Percentiles rank a stretch among this genome's conserved stretches.
Evolutionary conservation across 768 basidiomycete species (phyloP).

Genomic region (Ramaria rubella): DNA sequence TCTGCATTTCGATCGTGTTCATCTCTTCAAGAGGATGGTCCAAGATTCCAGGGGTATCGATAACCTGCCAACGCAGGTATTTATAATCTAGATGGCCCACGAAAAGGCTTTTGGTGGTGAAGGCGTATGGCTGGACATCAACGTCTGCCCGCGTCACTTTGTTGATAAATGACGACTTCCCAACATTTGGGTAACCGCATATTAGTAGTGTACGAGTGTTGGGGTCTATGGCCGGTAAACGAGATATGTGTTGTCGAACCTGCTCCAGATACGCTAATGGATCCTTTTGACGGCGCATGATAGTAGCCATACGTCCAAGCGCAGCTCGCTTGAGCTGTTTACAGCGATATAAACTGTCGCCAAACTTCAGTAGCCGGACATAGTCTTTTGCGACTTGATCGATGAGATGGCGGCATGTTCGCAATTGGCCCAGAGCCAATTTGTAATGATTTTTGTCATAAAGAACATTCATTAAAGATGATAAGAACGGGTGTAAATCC

Average conservation of each 20-base stretch:
- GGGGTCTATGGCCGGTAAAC: constrained; percentile 96
- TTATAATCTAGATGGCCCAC: constrained; percentile 99
- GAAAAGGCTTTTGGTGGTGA: constrained; percentile 98
- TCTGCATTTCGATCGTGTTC: constrained; percentile 99
- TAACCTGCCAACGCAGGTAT: constrained; percentile 99
- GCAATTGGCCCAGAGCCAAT: constrained; percentile 93
- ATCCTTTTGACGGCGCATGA: constrained; percentile 98
- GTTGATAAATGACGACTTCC: constrained; percentile 99
- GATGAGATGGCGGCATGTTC: constrained; percentile 92
- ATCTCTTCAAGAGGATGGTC: constrained; percentile 99
- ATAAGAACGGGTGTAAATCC: constrained; percentile 94
- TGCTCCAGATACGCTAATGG: constrained; percentile 97
- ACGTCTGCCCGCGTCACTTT: constrained; percentile 99
- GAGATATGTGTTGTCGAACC: constrained; percentile 97
- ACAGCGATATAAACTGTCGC: constrained; percentile 94
- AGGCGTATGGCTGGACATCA: constrained; percentile 98
- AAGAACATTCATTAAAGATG: constrained; percentile 93
- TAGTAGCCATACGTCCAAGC: constrained; percentile 97
- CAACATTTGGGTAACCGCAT: constrained; percentile 99
- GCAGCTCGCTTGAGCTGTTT: constrained; percentile 98
- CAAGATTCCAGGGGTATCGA: constrained; percentile 96
- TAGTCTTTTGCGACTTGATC: constrained; percentile 98
- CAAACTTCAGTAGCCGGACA: constrained; percentile 93
- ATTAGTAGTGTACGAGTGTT: constrained; percentile 96
- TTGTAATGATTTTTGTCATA: constrained; percentile 99